Evolutionary conservation across 176 grass and related monocot species (phyloP), one percentile per base, ranked within the genome.

Genomic region (Metroxylon sagu): DNA sequence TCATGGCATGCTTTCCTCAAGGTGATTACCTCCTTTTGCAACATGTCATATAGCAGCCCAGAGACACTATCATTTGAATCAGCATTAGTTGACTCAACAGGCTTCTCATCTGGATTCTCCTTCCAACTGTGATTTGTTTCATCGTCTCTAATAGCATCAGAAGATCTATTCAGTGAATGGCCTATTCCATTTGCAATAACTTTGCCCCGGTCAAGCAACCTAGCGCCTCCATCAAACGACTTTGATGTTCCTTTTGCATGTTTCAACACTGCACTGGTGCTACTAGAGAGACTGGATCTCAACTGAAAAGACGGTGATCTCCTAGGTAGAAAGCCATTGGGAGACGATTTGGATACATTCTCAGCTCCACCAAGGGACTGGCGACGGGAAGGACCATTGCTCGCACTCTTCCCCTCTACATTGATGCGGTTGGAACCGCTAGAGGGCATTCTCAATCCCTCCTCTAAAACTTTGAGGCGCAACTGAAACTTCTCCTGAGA

Each of bases 1-100:
- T 96, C 91, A 73, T 87, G 64, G 56, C 91, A 96, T 71, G 83
- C 57, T 80, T 90, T 96, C 69, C 91, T 78, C 68, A 96, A 82
- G 30, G 64, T 82, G 68, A 96, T 67, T 12, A 96, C 91, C 65
- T 90, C 91, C 74, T 96, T 96, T 64, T 96, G 91, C 64, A 96
- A 60, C 71, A 90, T 78, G 56, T 96, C 91, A 79, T 96, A 96
- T 10, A 96, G 77, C 67, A 96, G 56, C 18, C 86, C 86, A 77
- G 90, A 86, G 3, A 96, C 91, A 55, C 51, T 71, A 76, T 87
- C 91, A 72, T 50, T 74, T 61, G 74, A 72, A 31, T 76, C 68
- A 58, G 49, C 75, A 61, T 76, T 75, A 73, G 66, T 72, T 7
- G 59, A 57, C 56, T 86, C 71, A 58, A 63, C 79, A 29, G 21